Evolutionary conservation across 2,329 filamentous ascomycete species (phyloP).

Genomic region (Aspergillus fischeri): DNA sequence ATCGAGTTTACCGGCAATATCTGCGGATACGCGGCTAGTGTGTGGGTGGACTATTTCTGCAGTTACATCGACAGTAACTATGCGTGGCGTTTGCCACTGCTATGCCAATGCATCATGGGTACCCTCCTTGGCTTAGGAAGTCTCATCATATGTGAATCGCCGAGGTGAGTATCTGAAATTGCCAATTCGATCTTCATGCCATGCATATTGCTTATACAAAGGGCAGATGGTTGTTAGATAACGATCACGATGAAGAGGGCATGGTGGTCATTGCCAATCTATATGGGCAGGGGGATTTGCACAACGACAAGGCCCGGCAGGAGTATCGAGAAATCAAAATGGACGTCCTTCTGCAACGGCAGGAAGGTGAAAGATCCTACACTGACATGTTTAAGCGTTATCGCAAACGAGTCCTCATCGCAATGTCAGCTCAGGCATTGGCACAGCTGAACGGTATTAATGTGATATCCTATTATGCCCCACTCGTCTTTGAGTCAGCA

Average conservation of each 20-base stretch:
- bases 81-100: constrained; percentile 84
- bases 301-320: constrained; percentile 85
- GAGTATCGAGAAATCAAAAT: constrained; percentile 99
- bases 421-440: constrained; percentile 95
- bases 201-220: constrained; percentile 3
- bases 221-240: constrained; percentile 87
- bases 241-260: constrained; percentile 96
- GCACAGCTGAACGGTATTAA: constrained; percentile 99
- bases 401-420: constrained; percentile 88
- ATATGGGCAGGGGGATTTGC: constrained; percentile 92
- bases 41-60: constrained; percentile 98
- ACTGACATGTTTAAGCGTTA: constrained; percentile 93
- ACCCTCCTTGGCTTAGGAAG: constrained; percentile 78
- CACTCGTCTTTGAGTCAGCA: constrained; percentile 91
- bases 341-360: constrained; percentile 86
- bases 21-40: constrained; percentile 88
- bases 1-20: constrained; percentile 99
- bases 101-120: constrained; percentile 95
- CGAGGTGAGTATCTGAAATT: constrained; percentile 57
- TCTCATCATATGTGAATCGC: constrained; percentile 92
- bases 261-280: constrained; percentile 98
- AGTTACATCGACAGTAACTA: constrained; percentile 79
- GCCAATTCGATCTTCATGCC: constrained; percentile 25
- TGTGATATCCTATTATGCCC: constrained; percentile 98
- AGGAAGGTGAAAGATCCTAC: constrained; percentile 92